A percentile compares a stretch with the other conserved stretches of the same genome.
Conservation (phyloP, 2,329 filamentous ascomycete genomes). For the Akanthomyces dipterigenus region DNA sequence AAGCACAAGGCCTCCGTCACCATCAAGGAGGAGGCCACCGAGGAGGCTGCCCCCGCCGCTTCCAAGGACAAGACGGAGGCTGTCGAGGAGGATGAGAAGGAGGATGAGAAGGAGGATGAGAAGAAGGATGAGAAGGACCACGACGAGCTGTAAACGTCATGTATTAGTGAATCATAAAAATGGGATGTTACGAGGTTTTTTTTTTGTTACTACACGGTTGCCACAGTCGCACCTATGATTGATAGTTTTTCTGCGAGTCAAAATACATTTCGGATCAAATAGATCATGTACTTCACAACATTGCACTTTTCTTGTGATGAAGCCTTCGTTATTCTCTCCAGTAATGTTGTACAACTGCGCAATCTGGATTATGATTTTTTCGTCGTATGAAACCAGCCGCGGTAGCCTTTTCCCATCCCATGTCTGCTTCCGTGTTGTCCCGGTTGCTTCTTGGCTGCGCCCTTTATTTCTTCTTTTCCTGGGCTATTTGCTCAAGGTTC, state of each 20-base stretch:
- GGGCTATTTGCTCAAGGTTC: constrained; percentile 73
- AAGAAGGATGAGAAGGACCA: constrained; percentile 41
- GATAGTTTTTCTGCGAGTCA: constrained; percentile 6
- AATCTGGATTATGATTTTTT: background rate
- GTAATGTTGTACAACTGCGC: constrained; percentile 1
- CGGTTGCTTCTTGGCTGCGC: background rate
- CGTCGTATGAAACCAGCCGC: background rate
- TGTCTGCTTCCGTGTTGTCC: background rate
- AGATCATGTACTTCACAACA: constrained; percentile 7
- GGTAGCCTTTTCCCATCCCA: background rate
- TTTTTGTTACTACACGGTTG: constrained; percentile 16
- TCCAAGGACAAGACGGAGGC: constrained; percentile 46
- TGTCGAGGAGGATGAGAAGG: constrained; percentile 37
- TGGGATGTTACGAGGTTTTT: constrained; percentile 19
- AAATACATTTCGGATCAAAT: constrained; percentile 8
- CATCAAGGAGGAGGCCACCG: constrained; percentile 45
- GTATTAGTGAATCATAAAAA: constrained; percentile 19
- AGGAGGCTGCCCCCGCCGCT: constrained; percentile 49
- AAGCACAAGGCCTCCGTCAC: constrained; percentile 72
- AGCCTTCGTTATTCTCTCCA: background rate
- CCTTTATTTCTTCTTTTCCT: constrained; percentile 61
- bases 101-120: constrained; percentile 30
- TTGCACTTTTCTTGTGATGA: background rate
- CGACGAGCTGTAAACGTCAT: constrained; percentile 65
- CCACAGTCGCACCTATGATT: constrained; percentile 5